Conservation (phyloP, 257 asterid species). For the Marsdenia floribunda region DNA sequence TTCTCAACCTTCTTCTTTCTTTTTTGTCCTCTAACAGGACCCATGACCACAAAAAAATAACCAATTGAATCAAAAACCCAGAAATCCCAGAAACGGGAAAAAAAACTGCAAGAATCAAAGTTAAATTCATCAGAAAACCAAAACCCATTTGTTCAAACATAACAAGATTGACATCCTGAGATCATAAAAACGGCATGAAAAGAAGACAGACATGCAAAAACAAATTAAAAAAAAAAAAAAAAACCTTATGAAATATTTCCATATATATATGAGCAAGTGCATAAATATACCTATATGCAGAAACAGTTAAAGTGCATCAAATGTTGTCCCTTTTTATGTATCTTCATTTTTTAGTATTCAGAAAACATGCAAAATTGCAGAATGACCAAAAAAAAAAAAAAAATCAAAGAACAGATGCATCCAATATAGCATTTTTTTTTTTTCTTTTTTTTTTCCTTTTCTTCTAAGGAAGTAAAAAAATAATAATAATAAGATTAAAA, state of each 20-base stretch:
- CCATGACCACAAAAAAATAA: conserved; percentile 35
- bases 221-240: no score
- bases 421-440: no score
- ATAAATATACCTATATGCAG: not conserved
- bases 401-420: not conserved
- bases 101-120: conserved; percentile 17
- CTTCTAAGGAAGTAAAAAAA: not conserved
- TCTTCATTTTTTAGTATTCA: conserved; percentile 1
- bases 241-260: conserved; percentile 1
- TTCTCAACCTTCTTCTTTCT: conserved; percentile 61
- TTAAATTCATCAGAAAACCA: conserved; percentile 3
- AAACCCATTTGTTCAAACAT: conserved; percentile 15
- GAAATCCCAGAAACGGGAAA: conserved; percentile 13
- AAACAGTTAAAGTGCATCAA: conserved; percentile 6
- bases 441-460: no score
- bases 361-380: conserved; percentile 20
- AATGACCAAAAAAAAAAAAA: not conserved
- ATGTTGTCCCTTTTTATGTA: conserved; percentile 4
- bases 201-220: conserved; percentile 9
- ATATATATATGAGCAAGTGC: not conserved
- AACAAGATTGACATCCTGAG: conserved; percentile 11
- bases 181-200: conserved; percentile 11
- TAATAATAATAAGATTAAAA: conserved; percentile 7
- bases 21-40: conserved; percentile 58
- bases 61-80: conserved; percentile 27